phyloP scores from a whole-genome alignment of 495 filamentous ascomycete genomes.

The Poronia punctata region DNA sequence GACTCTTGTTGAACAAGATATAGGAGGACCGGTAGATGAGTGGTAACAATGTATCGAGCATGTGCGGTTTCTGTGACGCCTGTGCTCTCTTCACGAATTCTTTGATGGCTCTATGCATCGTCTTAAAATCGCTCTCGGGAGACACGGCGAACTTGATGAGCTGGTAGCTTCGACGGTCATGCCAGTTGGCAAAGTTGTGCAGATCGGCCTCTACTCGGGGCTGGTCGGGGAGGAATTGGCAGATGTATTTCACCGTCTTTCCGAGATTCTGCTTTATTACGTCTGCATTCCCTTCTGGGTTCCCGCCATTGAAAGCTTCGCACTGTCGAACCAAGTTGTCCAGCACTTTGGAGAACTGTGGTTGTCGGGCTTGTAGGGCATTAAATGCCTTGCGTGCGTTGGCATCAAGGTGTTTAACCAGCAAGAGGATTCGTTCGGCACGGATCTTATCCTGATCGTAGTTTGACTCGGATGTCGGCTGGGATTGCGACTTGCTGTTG shows the following conservation, averaged over 20 bases:
- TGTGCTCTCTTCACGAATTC: slow-evolving; percentile 81
- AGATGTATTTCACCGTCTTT: slow-evolving; percentile 58
- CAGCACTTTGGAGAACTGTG: slow-evolving; percentile 60
- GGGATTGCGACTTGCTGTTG: slow-evolving; percentile 51
- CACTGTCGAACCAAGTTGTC: slow-evolving; percentile 69
- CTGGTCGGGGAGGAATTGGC: slow-evolving; percentile 68
- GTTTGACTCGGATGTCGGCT: slow-evolving; percentile 36
- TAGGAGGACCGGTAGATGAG: slow-evolving; percentile 76
- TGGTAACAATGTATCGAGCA: slow-evolving; percentile 75
- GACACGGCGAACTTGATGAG: slow-evolving; percentile 78
- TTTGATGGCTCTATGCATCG: slow-evolving; percentile 78
- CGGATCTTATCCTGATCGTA: slow-evolving; percentile 77
- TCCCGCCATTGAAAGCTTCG: slow-evolving; percentile 81
- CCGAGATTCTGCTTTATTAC: slow-evolving; percentile 61
- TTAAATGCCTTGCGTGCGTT: slow-evolving; percentile 83
- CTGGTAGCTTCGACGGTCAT: slow-evolving; percentile 87
- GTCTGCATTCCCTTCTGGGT: slow-evolving; percentile 65
- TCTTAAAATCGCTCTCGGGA: slow-evolving; percentile 86
- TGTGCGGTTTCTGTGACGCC: slow-evolving; percentile 36
- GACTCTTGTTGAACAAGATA: slow-evolving; percentile 87
- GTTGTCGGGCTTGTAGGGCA: slow-evolving; percentile 70
- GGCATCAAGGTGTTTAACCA: slow-evolving; percentile 70
- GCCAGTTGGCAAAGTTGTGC: slow-evolving; percentile 82
- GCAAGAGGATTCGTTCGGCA: slow-evolving; percentile 73
- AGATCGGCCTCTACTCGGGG: slow-evolving; percentile 61